Base-by-base conservation (phyloP, 2,329 filamentous ascomycete species). In the Lizonia empirigonia region DNA sequence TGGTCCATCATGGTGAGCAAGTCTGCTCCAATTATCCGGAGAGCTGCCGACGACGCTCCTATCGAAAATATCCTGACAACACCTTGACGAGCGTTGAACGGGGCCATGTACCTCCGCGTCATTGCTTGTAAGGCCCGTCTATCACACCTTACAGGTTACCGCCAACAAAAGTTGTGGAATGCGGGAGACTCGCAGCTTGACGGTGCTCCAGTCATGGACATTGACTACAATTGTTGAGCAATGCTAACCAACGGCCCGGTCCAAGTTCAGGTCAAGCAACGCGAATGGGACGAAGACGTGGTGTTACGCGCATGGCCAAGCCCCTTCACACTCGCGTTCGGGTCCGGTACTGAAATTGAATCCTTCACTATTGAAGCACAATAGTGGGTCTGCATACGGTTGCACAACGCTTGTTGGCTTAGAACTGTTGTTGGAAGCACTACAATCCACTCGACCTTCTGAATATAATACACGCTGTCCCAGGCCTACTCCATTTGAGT, bases 361-460 rank as follows among this genome's bases (percentile, higher is more conserved):
- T 44, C 26, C 23, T 50, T 44, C 22, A 50, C 47, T 29, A 27
- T 19, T 37, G 34, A 24, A 5, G 34, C 39, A 44, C 34, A 8
- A 22, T 26, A 36, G 40, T 44, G 38, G 39, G 27, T 34, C 33
- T 33, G 26, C 46, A 15, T 23, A 23, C 30, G 19, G 40, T 40
- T 35, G 36, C 36, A 22, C 34, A 30, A 44, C 39, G 16, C 12
- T 8, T 13, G 33, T 19, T 22, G 27, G 27, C 30, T 41, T 19
- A 7, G 34, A 24, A 23, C 22, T 22, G 15, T 13, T 39, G n/a
- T 13, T 19, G 16, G 9, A 41, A 27, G 20, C 36, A 41, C 18
- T 29, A 20, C 45, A 30, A 18, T 37, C 48, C 49, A 10, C 41
- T 42, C 13, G 15, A n/a, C 13, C 23, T n/a, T 20, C 4, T 20